Base-by-base conservation (phyloP, 106 monocot genomes). In the Gastrodia elata region DNA sequence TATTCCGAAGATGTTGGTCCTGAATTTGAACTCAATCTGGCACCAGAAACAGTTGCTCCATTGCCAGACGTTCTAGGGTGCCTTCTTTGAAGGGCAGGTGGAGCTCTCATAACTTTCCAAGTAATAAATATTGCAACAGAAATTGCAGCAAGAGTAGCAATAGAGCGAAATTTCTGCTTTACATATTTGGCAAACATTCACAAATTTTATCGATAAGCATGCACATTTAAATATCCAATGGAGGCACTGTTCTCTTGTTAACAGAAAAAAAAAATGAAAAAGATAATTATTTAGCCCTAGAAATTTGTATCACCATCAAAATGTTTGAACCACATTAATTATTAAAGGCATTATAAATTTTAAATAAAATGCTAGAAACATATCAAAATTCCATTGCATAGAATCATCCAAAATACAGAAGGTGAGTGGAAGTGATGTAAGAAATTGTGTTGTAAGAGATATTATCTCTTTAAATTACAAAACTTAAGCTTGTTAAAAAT, bases 91-190 rank as follows among this genome's bases (percentile, higher is more conserved):
- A 43, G 77, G n/a, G 80, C 78, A 78, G 68, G 64, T 16, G 81
- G 80, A 80, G 81, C 56, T 80, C 81, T 90, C 80, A 87, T 77
- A 44, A 87, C 10, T 74, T 87, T 90, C 90, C 90, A 90, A 26
- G 77, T 79, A 65, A 87, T 77, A n/a, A 73, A 25, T 64, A 87
- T 38, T 15, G 86, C 79, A 36, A 84, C 68, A 8, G 80, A 74
- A 76, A 90, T 71, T 70, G 82, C 83, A 55, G 82, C 83, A 68
- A 90, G 68, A 39, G 86, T 83, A 11, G 80, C 75, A 41, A 84
- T 70, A 55, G 90, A 77, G 36, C 77, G 81, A 73, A 84, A 68
- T 76, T 76, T 87, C 90, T 90, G 80, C 35, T 20, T n/a, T 37
- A 69, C 57, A 67, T 6, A 16, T 68, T 55, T 26, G 35, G 65